Evolutionary conservation across 192 early-diverging fungal genomes (phyloP), one percentile per base, ranked within the genome.

Genomic region (Gaertneriomyces semiglobifer): DNA sequence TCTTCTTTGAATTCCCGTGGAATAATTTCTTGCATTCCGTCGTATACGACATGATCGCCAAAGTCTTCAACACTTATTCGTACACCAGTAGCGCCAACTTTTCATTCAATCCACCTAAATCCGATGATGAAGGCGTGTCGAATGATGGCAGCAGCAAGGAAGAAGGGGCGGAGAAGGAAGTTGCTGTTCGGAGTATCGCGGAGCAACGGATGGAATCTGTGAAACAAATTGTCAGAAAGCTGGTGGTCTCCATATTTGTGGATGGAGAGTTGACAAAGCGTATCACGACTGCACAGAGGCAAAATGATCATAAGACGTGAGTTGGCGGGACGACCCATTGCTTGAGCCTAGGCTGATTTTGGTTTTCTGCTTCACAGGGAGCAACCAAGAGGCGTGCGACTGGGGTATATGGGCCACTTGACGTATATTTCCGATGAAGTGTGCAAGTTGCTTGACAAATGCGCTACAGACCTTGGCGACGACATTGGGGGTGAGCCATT

Each of bases 11-110:
- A 42, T 95, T 92, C 68, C 88, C 89, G 43, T 97, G 96, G 89
- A 99, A 99, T 79, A 99, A 99, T 81, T 95, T 99, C 74, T 72
- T 99, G 66, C 97, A 99, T 72, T 93, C 92, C 20, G 95, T 99
- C 38, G 93, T 97, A 1, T 99, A 96, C 74, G 97, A 99, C 73
- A 95, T 98, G 86, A 85, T 98, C 70, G 94, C 94, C 70, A 97
- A 99, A 76, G 89, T 97, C 40, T 93, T 96, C 65, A 95, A 97
- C 73, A 88, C 93, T 43, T 93, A 90, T 38, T 87, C 93, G 78
- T 87, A 75, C 47, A 82, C 75, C 4, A 69, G 66, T 58, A 73
- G 74, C 20, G 63, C 69, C 45, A 77, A 50, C 62, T 12, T 74
- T 12, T 33, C 11, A 8, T 10, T 51, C 58, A 68, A 68, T 20